Evolutionary conservation across 441 rosid species (phyloP).

Genomic region (Croton laevigatus): DNA sequence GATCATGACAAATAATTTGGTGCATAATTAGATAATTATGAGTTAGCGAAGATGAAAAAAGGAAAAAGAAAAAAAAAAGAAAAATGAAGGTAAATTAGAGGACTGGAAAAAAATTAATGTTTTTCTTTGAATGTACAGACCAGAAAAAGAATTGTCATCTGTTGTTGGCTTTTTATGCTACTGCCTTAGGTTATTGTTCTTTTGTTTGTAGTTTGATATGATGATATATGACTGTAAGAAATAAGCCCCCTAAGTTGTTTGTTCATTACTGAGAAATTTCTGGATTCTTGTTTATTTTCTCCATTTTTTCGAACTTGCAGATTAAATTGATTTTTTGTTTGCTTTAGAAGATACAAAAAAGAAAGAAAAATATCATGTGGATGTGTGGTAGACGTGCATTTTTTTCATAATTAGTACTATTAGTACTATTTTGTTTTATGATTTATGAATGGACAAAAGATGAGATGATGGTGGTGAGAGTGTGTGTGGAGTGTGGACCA

Average conservation of each 20-base stretch:
- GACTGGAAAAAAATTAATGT: slow-evolving; percentile 22
- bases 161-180: slow-evolving; percentile 16
- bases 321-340: too few relatives aligned
- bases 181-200: slow-evolving; percentile 13
- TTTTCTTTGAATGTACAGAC: slow-evolving; percentile 41
- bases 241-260: slow-evolving; percentile 21
- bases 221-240: slow-evolving; percentile 24
- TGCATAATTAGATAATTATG: slow-evolving; percentile 25
- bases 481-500: too few relatives aligned
- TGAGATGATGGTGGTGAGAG: not conserved
- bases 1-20: slow-evolving; percentile 21
- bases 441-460: not conserved
- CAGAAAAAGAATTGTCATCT: slow-evolving; percentile 19
- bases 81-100: slow-evolving; percentile 29
- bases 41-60: slow-evolving; percentile 13
- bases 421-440: not conserved
- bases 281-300: slow-evolving; percentile 7
- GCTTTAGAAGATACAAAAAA: too few relatives aligned
- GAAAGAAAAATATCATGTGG: slow-evolving; percentile 1
- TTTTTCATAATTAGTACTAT: not conserved
- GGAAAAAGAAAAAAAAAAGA: too few relatives aligned
- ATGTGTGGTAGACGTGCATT: slow-evolving; percentile 11
- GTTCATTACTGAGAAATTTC: slow-evolving; percentile 4
- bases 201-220: slow-evolving; percentile 24
- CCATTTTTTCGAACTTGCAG: too few relatives aligned